phyloP scores from a whole-genome alignment of 2,329 filamentous ascomycete genomes.

The Sphaerulina musiva region DNA sequence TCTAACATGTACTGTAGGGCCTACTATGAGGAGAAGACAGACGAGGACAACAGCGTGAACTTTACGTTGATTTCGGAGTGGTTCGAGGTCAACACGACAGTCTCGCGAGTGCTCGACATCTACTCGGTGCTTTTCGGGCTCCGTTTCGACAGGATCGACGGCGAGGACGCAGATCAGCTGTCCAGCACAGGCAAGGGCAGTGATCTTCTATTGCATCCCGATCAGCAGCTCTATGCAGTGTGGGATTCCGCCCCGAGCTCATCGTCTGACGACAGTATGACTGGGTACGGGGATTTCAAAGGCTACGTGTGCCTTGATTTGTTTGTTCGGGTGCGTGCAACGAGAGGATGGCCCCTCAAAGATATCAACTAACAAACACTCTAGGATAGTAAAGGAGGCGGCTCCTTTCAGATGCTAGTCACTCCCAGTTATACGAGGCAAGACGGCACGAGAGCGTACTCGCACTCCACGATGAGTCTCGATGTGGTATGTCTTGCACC shows the following conservation, averaged over 20 bases:
- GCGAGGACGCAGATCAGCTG: background rate
- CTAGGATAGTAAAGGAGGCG: background rate
- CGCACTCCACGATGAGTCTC: background rate
- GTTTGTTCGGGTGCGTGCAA: background rate
- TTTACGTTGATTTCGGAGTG: background rate
- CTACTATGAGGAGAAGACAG: background rate
- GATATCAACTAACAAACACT: background rate
- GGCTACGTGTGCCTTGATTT: background rate
- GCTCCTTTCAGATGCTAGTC: background rate
- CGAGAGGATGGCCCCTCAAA: background rate
- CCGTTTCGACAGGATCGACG: constrained; percentile 1
- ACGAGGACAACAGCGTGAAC: background rate
- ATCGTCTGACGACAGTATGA: background rate
- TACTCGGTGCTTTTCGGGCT: constrained; percentile 7
- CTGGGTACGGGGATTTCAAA: background rate
- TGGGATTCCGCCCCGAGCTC: constrained; percentile 10
- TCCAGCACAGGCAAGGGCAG: constrained; percentile 1
- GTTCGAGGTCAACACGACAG: background rate
- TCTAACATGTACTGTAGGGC: background rate
- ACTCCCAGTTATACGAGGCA: background rate
- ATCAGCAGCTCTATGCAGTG: constrained; percentile 7
- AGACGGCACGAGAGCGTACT: constrained; percentile 4
- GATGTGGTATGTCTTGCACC: background rate
- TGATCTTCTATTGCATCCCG: constrained; percentile 7
- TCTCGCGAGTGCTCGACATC: constrained; percentile 2